Conservation (phyloP, 495 filamentous ascomycete genomes). For the Jackrogersella minutella region DNA sequence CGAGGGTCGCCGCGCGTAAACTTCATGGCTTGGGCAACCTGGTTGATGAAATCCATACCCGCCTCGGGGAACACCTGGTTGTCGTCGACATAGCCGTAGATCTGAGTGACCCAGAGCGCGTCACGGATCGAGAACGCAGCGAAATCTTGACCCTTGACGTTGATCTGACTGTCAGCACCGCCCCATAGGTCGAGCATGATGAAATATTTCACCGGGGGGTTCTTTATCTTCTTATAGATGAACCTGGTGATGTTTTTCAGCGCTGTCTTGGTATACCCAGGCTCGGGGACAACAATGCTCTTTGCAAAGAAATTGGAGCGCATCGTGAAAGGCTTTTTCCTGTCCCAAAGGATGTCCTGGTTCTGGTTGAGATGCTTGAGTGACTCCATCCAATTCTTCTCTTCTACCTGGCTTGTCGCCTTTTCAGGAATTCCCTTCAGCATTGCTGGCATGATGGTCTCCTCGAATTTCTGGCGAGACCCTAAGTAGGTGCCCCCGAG, state of each 20-base stretch:
- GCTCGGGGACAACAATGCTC: conserved; percentile 45
- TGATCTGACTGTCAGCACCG: conserved; percentile 54
- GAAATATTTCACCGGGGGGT: conserved; percentile 45
- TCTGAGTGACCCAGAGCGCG: conserved; percentile 57
- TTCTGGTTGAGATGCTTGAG: conserved; percentile 41
- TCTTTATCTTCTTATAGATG: conserved; percentile 16
- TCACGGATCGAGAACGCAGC: conserved; percentile 58
- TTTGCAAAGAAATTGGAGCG: conserved; percentile 60
- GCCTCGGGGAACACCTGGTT: conserved; percentile 46
- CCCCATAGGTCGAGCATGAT: conserved; percentile 59
- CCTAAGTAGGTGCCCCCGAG: conserved; percentile 52
- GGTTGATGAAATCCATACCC: conserved; percentile 52
- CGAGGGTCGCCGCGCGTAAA: conserved; percentile 36
- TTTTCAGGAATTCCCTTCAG: conserved; percentile 30
- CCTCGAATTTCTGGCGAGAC: conserved; percentile 27
- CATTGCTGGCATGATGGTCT: conserved; percentile 42
- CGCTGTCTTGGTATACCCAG: conserved; percentile 30
- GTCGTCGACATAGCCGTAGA: conserved; percentile 51
- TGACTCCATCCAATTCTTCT: conserved; percentile 41
- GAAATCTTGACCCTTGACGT: conserved; percentile 36
- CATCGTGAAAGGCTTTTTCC: conserved; percentile 36
- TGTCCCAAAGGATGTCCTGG: no score
- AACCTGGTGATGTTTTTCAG: conserved; percentile 51
- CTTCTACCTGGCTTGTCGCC: conserved; percentile 6
- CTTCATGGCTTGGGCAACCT: conserved; percentile 50